A percentile compares a stretch with the other conserved stretches of the same genome.
Conservation (phyloP, 1,284 basidiomycete genomes). For the Cryptococcus depauperatus region DNA sequence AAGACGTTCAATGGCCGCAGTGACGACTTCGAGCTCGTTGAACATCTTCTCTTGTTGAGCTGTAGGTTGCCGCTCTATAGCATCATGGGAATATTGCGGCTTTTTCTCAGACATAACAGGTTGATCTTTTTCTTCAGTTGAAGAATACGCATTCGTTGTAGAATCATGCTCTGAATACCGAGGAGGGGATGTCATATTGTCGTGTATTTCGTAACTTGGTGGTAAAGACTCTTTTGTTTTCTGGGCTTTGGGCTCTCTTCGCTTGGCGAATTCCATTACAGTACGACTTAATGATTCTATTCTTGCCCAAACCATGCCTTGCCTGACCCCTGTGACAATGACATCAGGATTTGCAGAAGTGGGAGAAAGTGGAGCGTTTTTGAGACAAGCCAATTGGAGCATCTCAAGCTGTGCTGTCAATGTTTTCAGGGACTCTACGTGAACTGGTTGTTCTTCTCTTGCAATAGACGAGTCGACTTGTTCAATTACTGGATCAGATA, state of each 20-base stretch:
- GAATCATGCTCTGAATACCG: constrained; percentile 4
- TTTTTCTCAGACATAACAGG: neutral
- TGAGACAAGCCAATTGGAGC: constrained; percentile 4
- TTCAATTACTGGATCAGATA: neutral
- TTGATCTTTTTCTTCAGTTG: neutral
- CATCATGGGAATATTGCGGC: neutral
- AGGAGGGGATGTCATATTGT: constrained; percentile 1
- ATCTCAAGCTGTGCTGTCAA: constrained; percentile 3
- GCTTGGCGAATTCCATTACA: constrained; percentile 19
- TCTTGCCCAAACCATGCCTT: constrained; percentile 31
- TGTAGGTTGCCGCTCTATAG: neutral
- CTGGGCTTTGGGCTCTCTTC: neutral
- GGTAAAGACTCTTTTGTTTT: neutral
- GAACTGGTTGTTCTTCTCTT: neutral
- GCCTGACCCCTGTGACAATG: constrained; percentile 18
- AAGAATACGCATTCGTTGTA: neutral
- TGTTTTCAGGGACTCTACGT: neutral
- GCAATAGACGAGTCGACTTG: neutral
- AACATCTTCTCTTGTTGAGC: constrained; percentile 22
- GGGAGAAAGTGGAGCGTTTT: neutral
- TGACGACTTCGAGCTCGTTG: constrained; percentile 66
- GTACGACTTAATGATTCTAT: constrained; percentile 23
- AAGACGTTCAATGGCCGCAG: constrained; percentile 74
- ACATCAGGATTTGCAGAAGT: constrained; percentile 15
- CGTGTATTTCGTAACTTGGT: constrained; percentile 8